Conservation (phyloP, 129 eudicot genomes). For the Glebionis coronaria region DNA sequence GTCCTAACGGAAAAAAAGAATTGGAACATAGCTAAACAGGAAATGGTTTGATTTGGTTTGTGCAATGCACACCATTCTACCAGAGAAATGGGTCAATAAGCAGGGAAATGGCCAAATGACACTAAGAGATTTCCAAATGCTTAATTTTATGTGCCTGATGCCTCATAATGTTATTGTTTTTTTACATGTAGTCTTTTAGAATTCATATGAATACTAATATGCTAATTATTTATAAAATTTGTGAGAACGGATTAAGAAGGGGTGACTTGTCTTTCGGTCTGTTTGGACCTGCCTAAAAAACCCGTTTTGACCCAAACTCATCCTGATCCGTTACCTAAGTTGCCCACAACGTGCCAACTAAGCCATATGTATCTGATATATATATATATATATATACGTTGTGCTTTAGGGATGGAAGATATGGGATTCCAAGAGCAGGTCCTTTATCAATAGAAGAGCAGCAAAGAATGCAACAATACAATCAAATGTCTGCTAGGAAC, state of each 20-base stretch:
- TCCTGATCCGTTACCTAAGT: not conserved
- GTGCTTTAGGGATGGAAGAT: conserved; percentile 67
- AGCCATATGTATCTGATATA: not conserved
- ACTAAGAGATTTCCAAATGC: no score
- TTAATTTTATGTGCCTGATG: no score
- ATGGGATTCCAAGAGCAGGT: conserved; percentile 59
- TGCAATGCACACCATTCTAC: no score
- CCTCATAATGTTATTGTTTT: no score
- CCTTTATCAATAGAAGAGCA: conserved; percentile 70
- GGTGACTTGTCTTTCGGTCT: not conserved
- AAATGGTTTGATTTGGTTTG: no score
- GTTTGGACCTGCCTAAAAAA: not conserved
- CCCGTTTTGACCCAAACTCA: not conserved
- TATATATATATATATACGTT: not conserved
- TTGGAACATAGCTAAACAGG: no score
- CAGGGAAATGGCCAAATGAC: no score
- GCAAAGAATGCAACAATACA: conserved; percentile 66
- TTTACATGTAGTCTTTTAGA: no score
- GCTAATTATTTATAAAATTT: not conserved
- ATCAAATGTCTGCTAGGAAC: conserved; percentile 70
- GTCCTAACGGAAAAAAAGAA: no score
- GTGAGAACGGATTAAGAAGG: not conserved
- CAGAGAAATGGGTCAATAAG: no score
- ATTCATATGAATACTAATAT: no score
- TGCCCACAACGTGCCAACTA: no score